Evolutionary conservation across 169 alveolate genomes (phyloP), one percentile per base, ranked within the genome.

Genomic region (Cryptosporidium sp.): DNA sequence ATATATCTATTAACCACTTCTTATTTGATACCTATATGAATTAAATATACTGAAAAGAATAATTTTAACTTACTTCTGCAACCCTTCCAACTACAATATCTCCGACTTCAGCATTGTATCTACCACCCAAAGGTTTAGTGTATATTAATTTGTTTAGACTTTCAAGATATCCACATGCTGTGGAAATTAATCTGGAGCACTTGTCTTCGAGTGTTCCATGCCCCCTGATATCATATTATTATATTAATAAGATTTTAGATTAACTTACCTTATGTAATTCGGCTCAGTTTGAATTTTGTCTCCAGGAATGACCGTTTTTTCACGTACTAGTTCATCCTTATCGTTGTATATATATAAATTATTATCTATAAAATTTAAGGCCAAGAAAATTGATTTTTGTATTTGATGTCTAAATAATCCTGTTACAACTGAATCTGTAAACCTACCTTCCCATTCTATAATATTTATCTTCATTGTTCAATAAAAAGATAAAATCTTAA

Each of bases 1-100:
- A 94, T 31, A 97, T 96, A 69, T 97, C 98, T n/a, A 97, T 95
- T 52, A 93, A 92, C 99, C 98, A 96, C 35, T 65, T 80, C n/a
- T 80, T 80, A 75, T 93, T 87, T 31, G 80, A 60, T 45, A 80
- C 75, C 89, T 80, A 45, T 26, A 31, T 10, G 12, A 29, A 26
- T 69, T 16, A 14, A 6, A n/a, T 21, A 18, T 14, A 10, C 26
- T 12, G 6, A 37, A 31, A 80, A 37, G 18, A 39, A 48, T 85
- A 69, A 51, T 69, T 72, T 4, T 53, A 58, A 33, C 89, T 75
- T 75, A 95, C 95, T 65, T 93, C 92, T 75, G 92, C 94, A 31
- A 95, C 94, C 67, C 92, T 92, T 58, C 97, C 97, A 60, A 95
- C 96, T 35, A 95, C 93, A 42, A 95, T 85, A 73, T 95, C 97